Evolutionary conservation across 2,329 filamentous ascomycete genomes (phyloP), one percentile per base, ranked within the genome.

Genomic region (Aspergillus sp.): DNA sequence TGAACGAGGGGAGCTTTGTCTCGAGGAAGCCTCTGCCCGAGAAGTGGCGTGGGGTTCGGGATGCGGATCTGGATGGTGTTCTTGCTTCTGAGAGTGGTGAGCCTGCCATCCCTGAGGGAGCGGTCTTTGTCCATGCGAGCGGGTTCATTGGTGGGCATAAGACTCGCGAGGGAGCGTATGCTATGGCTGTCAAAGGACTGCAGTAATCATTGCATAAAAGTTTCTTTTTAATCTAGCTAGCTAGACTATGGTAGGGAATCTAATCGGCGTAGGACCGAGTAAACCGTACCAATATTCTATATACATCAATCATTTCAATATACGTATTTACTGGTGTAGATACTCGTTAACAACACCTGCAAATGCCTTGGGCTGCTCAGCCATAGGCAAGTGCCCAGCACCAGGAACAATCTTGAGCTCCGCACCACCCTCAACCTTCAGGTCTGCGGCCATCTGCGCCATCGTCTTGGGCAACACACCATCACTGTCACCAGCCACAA

Each of bases 61-160:
- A 98, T 71, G 87, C 89, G 66, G 87, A 93, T 74, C 81, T 99
- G 53, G 91, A 93, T 74, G 83, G 84, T 65, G 66, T 79, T 17
- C 66, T 80, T 54, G 74, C 73, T 3, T 66, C 67, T 3, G 74
- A 76, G 59, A 70, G 71, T n/a, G 74, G 72, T n/a, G 70, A 71
- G 49, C 63, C 68, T 36, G 72, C 74, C 56, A 71, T 76, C 12
- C 71, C 74, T 6, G 72, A 73, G 43, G 78, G 93, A 6, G 88
- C 90, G 61, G 88, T 99, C 26, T 99, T 99, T 73, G 89, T 97
- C 30, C 95, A 99, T 73, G 93, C 93, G 3, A 88, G 89, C 53
- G 95, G 95, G 26, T 99, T 99, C 78, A 98, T 98, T 70, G 95
- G 95, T 17, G 95, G 95, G 2, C 96, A 97, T 77, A 89, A 90